Evolutionary conservation across 2,329 filamentous ascomycete genomes (phyloP).

Genomic region (Colletotrichum eremochloae): DNA sequence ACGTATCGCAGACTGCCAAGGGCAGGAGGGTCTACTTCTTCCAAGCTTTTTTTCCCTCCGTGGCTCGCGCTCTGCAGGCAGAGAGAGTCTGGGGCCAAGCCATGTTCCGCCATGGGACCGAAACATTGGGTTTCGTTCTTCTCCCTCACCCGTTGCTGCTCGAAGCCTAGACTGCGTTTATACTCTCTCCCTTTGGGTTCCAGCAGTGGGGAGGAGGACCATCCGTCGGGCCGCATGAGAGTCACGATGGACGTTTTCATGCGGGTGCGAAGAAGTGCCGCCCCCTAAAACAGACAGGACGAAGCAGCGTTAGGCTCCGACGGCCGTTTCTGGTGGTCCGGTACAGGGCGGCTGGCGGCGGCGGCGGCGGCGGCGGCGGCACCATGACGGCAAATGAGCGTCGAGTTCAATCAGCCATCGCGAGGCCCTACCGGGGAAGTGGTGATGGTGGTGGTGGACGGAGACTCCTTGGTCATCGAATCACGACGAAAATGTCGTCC

Average conservation of each 20-base stretch:
- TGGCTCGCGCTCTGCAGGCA: slow-evolving; percentile 11
- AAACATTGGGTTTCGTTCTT: slow-evolving; percentile 9
- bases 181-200: slow-evolving; percentile 33
- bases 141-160: slow-evolving; percentile 2
- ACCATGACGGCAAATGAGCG: slow-evolving; percentile 34
- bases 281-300: slow-evolving; percentile 29
- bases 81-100: slow-evolving; percentile 25
- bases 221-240: slow-evolving; percentile 35
- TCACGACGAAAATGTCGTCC: slow-evolving; percentile 20
- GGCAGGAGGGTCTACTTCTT: slow-evolving; percentile 22
- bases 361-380: slow-evolving; percentile 13
- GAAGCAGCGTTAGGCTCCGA: slow-evolving; percentile 37
- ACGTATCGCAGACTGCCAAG: slow-evolving; percentile 25
- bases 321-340: slow-evolving; percentile 41
- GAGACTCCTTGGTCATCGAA: slow-evolving; percentile 28
- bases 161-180: not conserved
- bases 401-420: slow-evolving; percentile 33
- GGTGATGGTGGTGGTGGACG: slow-evolving; percentile 1
- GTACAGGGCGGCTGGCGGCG: slow-evolving; percentile 37
- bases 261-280: slow-evolving; percentile 27
- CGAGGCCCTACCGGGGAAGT: slow-evolving; percentile 18
- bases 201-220: slow-evolving; percentile 29
- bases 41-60: slow-evolving; percentile 16
- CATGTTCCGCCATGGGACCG: slow-evolving; percentile 22
- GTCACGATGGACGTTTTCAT: slow-evolving; percentile 33